A percentile compares a stretch with the other conserved stretches of the same genome.
These are phyloP conservation scores for Peronospora belbahrii DNA, from an alignment of 352 stramenopile genomes.

Conservation along the genomic window DNA sequence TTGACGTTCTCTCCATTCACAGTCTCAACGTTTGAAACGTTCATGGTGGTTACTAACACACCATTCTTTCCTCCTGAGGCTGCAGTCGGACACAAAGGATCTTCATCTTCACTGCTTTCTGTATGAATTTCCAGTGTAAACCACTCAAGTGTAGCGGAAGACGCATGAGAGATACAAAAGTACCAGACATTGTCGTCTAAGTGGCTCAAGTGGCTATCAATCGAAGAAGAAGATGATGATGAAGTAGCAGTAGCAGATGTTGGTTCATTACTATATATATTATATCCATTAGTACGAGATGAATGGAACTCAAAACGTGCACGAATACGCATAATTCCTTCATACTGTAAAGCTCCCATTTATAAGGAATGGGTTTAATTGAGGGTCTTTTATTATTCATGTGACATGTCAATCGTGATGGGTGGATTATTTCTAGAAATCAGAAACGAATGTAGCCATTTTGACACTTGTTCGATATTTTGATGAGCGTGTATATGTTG, in stretches of 20 bases:
- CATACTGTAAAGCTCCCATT: conserved; percentile 21
- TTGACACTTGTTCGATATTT: too few species aligned
- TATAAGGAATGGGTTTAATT: too few species aligned
- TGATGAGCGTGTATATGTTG: too few species aligned
- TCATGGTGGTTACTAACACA: conserved; percentile 26
- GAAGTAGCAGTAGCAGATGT: too few species aligned
- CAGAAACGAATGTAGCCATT: too few species aligned
- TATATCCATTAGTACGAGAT: conserved; percentile 4
- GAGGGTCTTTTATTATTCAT: neutral
- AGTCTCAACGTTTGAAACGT: conserved; percentile 35
- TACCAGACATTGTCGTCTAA: conserved; percentile 45
- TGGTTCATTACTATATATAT: too few species aligned
- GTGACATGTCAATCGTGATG: neutral
- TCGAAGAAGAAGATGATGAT: neutral
- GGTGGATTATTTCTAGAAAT: too few species aligned
- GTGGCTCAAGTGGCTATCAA: conserved; percentile 2
- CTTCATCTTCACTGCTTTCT: conserved; percentile 25
- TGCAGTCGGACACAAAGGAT: neutral
- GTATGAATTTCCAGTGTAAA: conserved; percentile 30
- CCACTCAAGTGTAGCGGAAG: conserved; percentile 28
- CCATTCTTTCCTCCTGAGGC: conserved; percentile 1
- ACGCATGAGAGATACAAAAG: conserved; percentile 27
- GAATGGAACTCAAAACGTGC: conserved; percentile 22
- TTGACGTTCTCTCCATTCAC: conserved; percentile 31
- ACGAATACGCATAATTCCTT: conserved; percentile 39